Percentiles rank a stretch among this genome's conserved stretches.
phyloP scores from a whole-genome alignment of 176 grass and related monocot species.

The Ampelocalamus luodianensis region DNA sequence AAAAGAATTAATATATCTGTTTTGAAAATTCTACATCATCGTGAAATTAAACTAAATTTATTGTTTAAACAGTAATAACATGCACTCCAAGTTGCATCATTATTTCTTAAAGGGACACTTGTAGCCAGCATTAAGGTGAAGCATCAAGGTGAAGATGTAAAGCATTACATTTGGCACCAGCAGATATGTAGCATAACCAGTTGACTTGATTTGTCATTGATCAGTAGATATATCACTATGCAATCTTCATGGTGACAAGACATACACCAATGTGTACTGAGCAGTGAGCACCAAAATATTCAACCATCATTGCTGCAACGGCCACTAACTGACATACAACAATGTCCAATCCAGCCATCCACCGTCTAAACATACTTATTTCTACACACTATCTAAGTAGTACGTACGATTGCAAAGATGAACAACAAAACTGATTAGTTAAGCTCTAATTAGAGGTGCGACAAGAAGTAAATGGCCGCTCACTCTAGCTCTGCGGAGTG shows the following conservation, averaged over 20 bases:
- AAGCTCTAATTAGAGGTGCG: not conserved
- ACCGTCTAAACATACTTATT: not conserved
- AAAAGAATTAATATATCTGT: not conserved
- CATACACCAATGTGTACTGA: not conserved
- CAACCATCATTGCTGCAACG: not conserved
- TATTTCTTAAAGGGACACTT: not conserved
- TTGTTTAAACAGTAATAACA: not conserved
- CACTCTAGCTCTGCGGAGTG: slow-evolving; percentile 81
- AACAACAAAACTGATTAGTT: not conserved
- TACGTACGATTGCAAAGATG: not conserved
- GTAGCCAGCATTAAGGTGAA: not conserved
- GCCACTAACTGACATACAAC: too few relatives aligned
- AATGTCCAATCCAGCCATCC: not conserved
- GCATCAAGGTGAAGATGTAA: not conserved
- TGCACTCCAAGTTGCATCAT: not conserved
- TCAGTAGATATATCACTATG: not conserved
- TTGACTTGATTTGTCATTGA: not conserved
- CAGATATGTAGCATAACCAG: not conserved
- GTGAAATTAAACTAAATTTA: not conserved
- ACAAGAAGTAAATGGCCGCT: slow-evolving; percentile 4
- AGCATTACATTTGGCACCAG: not conserved
- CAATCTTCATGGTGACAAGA: not conserved
- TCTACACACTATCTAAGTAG: not conserved
- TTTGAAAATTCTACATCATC: not conserved
- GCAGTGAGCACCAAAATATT: not conserved